A percentile compares a stretch with the other conserved stretches of the same genome.
These are phyloP conservation scores for Fraxinus floribunda DNA, from an alignment of 305 asterid species.

Conservation along the genomic window DNA sequence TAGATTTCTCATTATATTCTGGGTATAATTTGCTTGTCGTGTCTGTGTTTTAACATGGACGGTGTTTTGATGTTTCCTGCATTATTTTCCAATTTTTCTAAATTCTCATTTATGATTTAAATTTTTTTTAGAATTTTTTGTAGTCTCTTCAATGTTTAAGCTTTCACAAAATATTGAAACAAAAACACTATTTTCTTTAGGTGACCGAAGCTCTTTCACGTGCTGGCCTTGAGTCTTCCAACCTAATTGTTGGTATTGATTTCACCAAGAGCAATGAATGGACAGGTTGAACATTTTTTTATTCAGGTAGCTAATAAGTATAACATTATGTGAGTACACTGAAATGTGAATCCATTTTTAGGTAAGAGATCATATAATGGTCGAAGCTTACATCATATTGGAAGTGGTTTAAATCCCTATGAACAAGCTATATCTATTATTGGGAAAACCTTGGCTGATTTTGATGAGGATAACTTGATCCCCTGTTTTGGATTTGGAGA, in stretches of 20 bases:
- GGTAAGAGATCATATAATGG: constrained; percentile 53
- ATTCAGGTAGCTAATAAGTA: background rate
- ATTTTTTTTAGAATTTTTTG: background rate
- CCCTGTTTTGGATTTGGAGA: too few relatives aligned
- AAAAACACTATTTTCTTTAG: constrained; percentile 29
- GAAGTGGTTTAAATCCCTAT: constrained; percentile 53
- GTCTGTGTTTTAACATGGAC: background rate
- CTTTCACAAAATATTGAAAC: background rate
- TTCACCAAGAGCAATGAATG: constrained; percentile 97
- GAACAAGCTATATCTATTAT: constrained; percentile 59
- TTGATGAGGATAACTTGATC: too few relatives aligned
- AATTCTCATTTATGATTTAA: background rate
- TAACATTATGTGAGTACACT: background rate
- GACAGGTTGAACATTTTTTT: constrained; percentile 55
- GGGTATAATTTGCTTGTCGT: background rate
- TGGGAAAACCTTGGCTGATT: too few relatives aligned
- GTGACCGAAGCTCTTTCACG: constrained; percentile 86
- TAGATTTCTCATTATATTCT: background rate
- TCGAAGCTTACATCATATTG: constrained; percentile 54
- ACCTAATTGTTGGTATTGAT: constrained; percentile 88
- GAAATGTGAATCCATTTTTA: background rate
- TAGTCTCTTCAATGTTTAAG: background rate
- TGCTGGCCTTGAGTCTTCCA: constrained; percentile 96
- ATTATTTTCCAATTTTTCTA: background rate
- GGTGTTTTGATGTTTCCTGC: background rate